A percentile compares a stretch with the other conserved stretches of the same genome.
phyloP scores from a whole-genome alignment of 2,329 filamentous ascomycete genomes.

The Lithohypha guttulata region DNA sequence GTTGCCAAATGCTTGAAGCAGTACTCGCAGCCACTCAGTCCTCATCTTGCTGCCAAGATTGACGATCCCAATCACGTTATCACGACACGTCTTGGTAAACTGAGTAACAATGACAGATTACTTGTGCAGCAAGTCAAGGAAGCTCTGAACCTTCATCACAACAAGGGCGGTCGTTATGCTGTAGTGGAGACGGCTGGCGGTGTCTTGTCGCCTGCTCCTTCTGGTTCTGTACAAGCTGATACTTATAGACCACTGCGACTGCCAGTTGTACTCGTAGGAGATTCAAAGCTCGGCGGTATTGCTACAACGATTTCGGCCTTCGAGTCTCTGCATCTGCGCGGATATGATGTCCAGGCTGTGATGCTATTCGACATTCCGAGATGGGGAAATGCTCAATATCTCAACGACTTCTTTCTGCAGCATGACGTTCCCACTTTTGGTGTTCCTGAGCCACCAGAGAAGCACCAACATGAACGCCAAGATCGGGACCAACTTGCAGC shows the following conservation, averaged over 20 bases:
- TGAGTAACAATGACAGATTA: background rate
- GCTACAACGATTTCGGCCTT: conserved; percentile 69
- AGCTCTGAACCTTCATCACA: conserved; percentile 27
- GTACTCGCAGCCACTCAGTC: conserved; percentile 64
- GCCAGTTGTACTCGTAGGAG: conserved; percentile 63
- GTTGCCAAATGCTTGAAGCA: conserved; percentile 56
- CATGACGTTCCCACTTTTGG: conserved; percentile 47
- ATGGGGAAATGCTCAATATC: conserved; percentile 59
- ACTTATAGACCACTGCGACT: conserved; percentile 63
- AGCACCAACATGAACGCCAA: conserved; percentile 29
- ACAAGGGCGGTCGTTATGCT: conserved; percentile 30
- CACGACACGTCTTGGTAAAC: conserved; percentile 1
- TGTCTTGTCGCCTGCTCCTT: conserved; percentile 67
- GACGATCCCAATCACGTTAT: conserved; percentile 10
- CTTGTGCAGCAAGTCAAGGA: conserved; percentile 30
- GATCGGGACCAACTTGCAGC: conserved; percentile 48
- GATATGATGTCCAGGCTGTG: conserved; percentile 63
- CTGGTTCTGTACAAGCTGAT: conserved; percentile 66
- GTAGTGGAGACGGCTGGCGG: conserved; percentile 75
- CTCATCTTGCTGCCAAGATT: conserved; percentile 56
- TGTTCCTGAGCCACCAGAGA: conserved; percentile 49
- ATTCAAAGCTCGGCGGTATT: conserved; percentile 67
- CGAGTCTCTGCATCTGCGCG: conserved; percentile 65
- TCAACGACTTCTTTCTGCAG: conserved; percentile 55
- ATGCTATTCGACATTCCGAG: conserved; percentile 56